Evolutionary conservation across 176 grass and related monocot genomes (phyloP).

Genomic region (Raddia guianensis): DNA sequence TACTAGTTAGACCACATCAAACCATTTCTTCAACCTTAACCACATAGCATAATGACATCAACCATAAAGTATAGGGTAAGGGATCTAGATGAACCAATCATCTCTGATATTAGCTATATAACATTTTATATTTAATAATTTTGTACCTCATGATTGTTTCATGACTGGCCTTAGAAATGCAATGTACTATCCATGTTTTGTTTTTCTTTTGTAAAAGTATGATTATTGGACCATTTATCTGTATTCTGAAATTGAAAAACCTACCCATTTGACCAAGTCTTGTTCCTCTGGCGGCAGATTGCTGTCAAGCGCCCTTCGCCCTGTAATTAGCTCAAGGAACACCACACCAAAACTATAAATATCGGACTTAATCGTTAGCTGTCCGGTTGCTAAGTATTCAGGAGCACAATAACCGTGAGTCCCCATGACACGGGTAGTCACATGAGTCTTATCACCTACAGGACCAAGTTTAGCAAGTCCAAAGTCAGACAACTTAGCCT

Average conservation of each 20-base stretch:
- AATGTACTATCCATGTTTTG: background rate
- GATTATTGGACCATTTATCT: slow-evolving; percentile 19
- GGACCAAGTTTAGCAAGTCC: slow-evolving; percentile 88
- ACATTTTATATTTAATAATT: slow-evolving; percentile 1
- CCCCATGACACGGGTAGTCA: slow-evolving; percentile 85
- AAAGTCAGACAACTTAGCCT: slow-evolving; percentile 80
- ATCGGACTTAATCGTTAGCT: slow-evolving; percentile 75
- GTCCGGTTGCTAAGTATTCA: slow-evolving; percentile 72
- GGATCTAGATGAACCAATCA: slow-evolving; percentile 2
- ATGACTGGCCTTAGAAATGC: background rate
- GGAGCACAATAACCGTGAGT: slow-evolving; percentile 86
- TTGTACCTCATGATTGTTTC: background rate
- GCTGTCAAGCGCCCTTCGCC: slow-evolving; percentile 64
- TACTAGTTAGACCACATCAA: slow-evolving; percentile 2
- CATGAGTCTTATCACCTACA: slow-evolving; percentile 78
- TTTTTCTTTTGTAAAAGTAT: slow-evolving; percentile 12
- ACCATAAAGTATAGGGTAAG: background rate
- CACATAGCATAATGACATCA: background rate
- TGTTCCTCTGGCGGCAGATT: slow-evolving; percentile 57
- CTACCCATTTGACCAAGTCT: slow-evolving; percentile 73
- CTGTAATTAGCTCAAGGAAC: slow-evolving; percentile 80
- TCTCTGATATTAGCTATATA: background rate
- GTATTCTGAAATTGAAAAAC: slow-evolving; percentile 44
- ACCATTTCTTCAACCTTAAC: background rate
- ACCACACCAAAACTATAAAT: slow-evolving; percentile 90